Base-by-base conservation (phyloP, 129 eudicot species). In the Sambucus nigra region DNA sequence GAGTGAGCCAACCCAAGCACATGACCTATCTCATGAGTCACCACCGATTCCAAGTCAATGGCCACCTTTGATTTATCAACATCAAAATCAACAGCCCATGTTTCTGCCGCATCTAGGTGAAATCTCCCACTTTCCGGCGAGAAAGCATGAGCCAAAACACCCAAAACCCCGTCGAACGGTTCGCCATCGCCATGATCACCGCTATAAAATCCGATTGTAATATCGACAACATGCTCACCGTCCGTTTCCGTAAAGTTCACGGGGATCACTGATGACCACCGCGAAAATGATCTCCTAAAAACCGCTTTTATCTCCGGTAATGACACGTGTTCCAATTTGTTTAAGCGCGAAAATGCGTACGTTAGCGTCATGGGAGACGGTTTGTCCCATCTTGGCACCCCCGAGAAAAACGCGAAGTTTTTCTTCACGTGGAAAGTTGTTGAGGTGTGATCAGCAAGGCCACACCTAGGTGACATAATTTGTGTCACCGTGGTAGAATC, bases 181-280 rank as follows among this genome's bases (percentile, higher is more conserved):
- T 73, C 83, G 0, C 97, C 97, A 56, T 89, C 97, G 35, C 95
- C 97, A 57, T 89, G 97, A 59, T 84, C 85, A 0, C 97, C 94
- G 2, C 21, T 15, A 50, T 72, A 84, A 50, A 86, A 88, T 11
- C 88, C 97, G 47, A 88, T 84, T 20, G 55, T 75, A 0, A 88
- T 61, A 17, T 88, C 87, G 0, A 94, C 85, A 13, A 16, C 12
- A 1, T 39, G 17, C 61, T 84, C 68, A 2, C 65, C 73, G 11
- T 75, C 76, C 0, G 61, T 33, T 60, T 84, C 88, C 31, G 74
- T 70, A 68, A 88, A 88, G 54, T 40, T 78, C 28, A 88, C 78
- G 19, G 94, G 94, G 19, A 88, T 84, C 28, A 76, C 93, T 5
- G 73, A 60, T 3, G 97, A 69, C 97, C 97, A 88, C 77, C 88